These are phyloP conservation scores for Thalassiosira delicatula DNA, from an alignment of 352 stramenopile genomes.

Conservation along the genomic window DNA sequence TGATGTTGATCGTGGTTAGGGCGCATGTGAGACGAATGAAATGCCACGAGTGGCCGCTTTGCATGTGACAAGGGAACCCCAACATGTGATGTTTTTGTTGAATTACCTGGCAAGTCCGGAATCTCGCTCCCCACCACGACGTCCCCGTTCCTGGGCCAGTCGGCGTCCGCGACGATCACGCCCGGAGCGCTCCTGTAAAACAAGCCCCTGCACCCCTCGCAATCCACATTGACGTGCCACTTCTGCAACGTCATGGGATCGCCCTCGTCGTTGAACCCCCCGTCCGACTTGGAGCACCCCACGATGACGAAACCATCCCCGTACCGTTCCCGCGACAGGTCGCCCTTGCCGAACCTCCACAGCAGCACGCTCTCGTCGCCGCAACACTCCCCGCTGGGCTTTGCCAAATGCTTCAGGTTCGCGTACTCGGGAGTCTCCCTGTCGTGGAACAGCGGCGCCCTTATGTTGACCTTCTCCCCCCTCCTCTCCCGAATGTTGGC, in stretches of 20 bases:
- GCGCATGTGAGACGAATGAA: constrained; percentile 27
- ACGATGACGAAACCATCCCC: constrained; percentile 78
- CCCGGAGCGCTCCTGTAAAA: constrained; percentile 80
- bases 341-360: constrained; percentile 82
- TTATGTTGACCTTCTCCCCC: constrained; percentile 89
- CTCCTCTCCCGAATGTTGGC: constrained; percentile 97
- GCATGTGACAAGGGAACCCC: no score
- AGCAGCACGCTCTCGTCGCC: constrained; percentile 77
- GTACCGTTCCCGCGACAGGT: constrained; percentile 76
- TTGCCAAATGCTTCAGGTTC: no score
- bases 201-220: constrained; percentile 77
- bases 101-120: constrained; percentile 74
- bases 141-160: constrained; percentile 85
- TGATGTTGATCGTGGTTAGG: constrained; percentile 10
- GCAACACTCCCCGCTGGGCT: no score
- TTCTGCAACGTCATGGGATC: constrained; percentile 79
- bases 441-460: constrained; percentile 88
- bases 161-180: constrained; percentile 83
- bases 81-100: no score
- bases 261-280: constrained; percentile 69
- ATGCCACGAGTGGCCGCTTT: no score
- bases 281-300: constrained; percentile 73
- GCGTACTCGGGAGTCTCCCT: constrained; percentile 85
- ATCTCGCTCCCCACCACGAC: constrained; percentile 83
- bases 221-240: constrained; percentile 84